Evolutionary conservation across 202 grass and related monocot species (phyloP).

Genomic region (Schoenoplectus tabernaemontani): DNA sequence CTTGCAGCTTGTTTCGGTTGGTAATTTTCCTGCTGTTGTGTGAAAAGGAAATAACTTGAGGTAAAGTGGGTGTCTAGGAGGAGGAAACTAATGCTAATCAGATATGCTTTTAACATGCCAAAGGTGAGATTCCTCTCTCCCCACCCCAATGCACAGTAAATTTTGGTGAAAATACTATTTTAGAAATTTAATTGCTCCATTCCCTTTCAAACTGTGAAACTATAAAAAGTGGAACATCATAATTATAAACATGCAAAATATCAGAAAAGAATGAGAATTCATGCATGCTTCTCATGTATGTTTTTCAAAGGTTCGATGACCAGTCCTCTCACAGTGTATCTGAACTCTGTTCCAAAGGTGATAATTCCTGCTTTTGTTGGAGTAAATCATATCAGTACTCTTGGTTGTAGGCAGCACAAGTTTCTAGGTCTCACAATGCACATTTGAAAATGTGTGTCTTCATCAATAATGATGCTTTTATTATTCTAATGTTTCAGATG

Average conservation of each 20-base stretch:
- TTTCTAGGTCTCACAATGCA: not conserved
- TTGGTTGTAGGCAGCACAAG: not conserved
- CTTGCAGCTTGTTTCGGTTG: conserved; percentile 74
- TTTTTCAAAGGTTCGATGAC: not conserved
- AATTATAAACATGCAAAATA: not conserved
- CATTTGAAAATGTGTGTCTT: not conserved
- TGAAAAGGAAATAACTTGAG: conserved; percentile 7
- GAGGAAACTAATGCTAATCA: conserved; percentile 6
- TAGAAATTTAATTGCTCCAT: not conserved
- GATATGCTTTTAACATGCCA: conserved; percentile 24
- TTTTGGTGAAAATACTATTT: not conserved
- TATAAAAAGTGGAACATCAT: not conserved
- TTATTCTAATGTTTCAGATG: conserved; percentile 6
- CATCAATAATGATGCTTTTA: not conserved
- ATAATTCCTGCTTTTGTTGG: not conserved
- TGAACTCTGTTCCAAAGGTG: not conserved
- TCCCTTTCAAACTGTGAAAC: not conserved
- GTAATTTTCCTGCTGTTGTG: conserved; percentile 19
- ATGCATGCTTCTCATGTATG: not conserved
- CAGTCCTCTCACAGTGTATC: not conserved
- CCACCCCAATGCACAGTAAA: not conserved
- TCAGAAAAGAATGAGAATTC: not conserved
- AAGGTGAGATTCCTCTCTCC: not conserved
- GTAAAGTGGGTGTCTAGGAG: conserved; percentile 12
- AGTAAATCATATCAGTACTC: not conserved